Conservation (phyloP, 805 yeast species). For the Saturnispora silvae region DNA sequence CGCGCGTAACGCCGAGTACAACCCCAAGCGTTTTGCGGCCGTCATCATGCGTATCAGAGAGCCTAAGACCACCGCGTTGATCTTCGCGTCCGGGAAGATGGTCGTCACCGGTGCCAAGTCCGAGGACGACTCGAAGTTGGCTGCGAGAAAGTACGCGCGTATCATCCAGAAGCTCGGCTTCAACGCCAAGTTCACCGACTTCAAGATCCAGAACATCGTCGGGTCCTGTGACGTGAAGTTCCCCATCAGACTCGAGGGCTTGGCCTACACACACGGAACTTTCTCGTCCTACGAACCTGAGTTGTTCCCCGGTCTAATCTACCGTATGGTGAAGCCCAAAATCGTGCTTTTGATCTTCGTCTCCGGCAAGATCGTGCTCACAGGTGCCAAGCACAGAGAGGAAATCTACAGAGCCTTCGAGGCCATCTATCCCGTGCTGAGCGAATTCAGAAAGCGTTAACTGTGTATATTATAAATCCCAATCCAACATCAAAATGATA, state of each 20-base stretch:
- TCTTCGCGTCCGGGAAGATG: conserved; percentile 98
- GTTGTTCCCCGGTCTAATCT: conserved; percentile 93
- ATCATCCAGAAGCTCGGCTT: conserved; percentile 96
- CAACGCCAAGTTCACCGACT: conserved; percentile 95
- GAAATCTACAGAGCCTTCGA: conserved; percentile 98
- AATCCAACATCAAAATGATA: too few relatives aligned
- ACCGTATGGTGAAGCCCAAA: conserved; percentile 98
- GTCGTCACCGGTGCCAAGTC: conserved; percentile 99
- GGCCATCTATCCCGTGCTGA: conserved; percentile 95
- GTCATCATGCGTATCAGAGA: conserved; percentile 99
- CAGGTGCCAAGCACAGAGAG: conserved; percentile 98
- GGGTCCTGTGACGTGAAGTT: conserved; percentile 98
- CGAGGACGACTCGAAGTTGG: conserved; percentile 96
- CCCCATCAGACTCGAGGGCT: conserved; percentile 93
- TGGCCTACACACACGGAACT: conserved; percentile 96
- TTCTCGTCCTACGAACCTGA: conserved; percentile 98
- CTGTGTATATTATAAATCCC: too few relatives aligned
- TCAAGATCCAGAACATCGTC: conserved; percentile 95
- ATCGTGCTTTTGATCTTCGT: conserved; percentile 93
- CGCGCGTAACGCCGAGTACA: conserved; percentile 98
- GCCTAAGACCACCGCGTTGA: conserved; percentile 95
- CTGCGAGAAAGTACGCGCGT: conserved; percentile 95
- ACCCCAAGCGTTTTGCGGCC: conserved; percentile 98
- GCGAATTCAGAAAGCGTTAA: conserved; percentile 77
- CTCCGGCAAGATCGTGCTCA: conserved; percentile 91